These are phyloP conservation scores for Erysimum cheiri DNA, from an alignment of 441 rosid species.

Conservation along the genomic window DNA sequence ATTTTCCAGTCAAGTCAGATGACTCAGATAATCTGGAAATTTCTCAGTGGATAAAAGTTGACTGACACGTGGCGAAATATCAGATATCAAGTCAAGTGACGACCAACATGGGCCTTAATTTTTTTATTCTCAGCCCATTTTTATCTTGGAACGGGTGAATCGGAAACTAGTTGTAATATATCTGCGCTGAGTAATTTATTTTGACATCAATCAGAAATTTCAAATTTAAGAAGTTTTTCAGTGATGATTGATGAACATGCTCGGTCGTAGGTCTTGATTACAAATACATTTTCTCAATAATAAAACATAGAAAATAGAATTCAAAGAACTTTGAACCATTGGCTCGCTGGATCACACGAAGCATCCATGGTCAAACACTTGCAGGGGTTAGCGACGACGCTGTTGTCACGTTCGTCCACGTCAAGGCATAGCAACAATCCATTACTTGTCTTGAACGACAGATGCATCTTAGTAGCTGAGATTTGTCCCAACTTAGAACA, in stretches of 20 bases:
- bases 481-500: constrained; percentile 70
- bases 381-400: constrained; percentile 57
- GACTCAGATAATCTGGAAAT: constrained; percentile 20
- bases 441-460: constrained; percentile 50
- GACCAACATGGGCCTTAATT: constrained; percentile 26
- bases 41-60: constrained; percentile 34
- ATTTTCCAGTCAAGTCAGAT: neutral
- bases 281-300: neutral
- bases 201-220: neutral
- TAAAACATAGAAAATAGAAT: neutral
- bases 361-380: constrained; percentile 64
- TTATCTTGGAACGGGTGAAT: no score
- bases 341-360: constrained; percentile 70
- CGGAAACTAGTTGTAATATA: no score
- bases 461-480: constrained; percentile 80
- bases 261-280: constrained; percentile 1
- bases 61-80: constrained; percentile 35
- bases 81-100: neutral
- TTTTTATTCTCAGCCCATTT: constrained; percentile 21
- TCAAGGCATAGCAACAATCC: constrained; percentile 65
- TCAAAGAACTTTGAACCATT: constrained; percentile 64
- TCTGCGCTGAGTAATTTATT: neutral
- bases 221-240: no score
- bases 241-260: neutral
- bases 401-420: constrained; percentile 51